Conservation (phyloP, 2,329 filamentous ascomycete genomes). For the Aspergillus sp. region DNA sequence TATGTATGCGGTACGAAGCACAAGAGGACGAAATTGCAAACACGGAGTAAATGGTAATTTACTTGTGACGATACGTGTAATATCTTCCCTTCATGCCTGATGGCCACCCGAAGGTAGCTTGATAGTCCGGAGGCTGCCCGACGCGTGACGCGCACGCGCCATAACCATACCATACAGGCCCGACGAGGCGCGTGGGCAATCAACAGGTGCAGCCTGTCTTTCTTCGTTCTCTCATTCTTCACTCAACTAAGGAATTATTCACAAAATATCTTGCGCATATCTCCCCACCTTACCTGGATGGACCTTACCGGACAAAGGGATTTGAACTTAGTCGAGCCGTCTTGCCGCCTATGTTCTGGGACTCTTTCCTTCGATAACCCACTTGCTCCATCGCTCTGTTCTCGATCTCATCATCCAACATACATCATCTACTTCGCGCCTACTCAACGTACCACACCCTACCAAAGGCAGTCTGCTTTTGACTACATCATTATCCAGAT, state of each 20-base stretch:
- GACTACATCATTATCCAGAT: background rate
- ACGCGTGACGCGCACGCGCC: conserved; percentile 32
- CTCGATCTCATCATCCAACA: background rate
- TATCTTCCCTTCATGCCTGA: too few species aligned
- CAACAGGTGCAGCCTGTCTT: conserved; percentile 21
- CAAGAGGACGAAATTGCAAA: background rate
- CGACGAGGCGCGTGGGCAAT: conserved; percentile 12
- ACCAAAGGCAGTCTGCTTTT: background rate
- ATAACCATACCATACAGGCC: conserved; percentile 33
- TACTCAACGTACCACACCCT: background rate
- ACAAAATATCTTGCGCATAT: conserved; percentile 19
- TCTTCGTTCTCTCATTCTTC: conserved; percentile 21
- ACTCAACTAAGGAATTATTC: conserved; percentile 21
- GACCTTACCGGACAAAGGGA: conserved; percentile 19
- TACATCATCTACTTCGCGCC: background rate
- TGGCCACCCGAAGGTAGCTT: background rate
- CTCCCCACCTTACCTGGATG: conserved; percentile 22
- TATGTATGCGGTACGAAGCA: background rate
- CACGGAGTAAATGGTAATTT: conserved; percentile 18
- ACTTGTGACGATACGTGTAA: conserved; percentile 19
- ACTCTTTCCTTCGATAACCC: conserved; percentile 9
- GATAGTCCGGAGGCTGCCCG: background rate
- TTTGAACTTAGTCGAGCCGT: conserved; percentile 20
- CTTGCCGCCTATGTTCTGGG: conserved; percentile 14
- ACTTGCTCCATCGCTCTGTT: conserved; percentile 4